These are phyloP conservation scores for Fusarium tricinctum DNA, from an alignment of 2,329 filamentous ascomycete species.

Conservation along the genomic window DNA sequence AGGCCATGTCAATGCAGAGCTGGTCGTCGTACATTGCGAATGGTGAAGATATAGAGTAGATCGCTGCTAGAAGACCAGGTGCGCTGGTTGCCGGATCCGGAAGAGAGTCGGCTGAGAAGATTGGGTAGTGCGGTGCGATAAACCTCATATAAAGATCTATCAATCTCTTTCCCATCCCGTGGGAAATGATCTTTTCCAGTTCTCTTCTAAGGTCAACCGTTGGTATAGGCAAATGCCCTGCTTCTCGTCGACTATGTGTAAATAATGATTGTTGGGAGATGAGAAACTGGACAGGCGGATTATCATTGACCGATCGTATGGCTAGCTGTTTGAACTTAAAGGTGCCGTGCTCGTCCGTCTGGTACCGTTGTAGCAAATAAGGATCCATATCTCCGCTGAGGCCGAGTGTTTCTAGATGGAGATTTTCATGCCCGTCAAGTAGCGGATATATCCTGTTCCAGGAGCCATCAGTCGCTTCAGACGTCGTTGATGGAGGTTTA, in stretches of 20 bases:
- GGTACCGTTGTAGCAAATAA: neutral
- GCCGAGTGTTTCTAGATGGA: constrained; percentile 7
- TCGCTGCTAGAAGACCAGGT: neutral
- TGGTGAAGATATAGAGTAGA: neutral
- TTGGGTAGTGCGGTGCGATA: constrained; percentile 1
- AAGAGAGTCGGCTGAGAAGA: neutral
- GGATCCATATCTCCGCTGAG: constrained; percentile 14
- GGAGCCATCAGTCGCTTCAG: accelerated
- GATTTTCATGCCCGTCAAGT: neutral
- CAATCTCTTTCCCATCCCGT: neutral
- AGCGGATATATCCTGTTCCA: accelerated
- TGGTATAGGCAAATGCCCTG: neutral
- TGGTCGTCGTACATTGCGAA: constrained; percentile 16
- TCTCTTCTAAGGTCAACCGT: neutral
- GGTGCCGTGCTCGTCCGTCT: neutral
- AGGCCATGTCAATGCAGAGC: constrained; percentile 16
- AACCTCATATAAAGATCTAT: neutral
- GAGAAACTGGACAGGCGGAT: neutral
- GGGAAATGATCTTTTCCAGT: neutral
- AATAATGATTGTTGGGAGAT: neutral
- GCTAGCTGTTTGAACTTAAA: constrained; percentile 15
- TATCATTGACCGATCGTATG: neutral
- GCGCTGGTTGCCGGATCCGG: neutral
- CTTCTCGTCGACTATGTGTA: constrained; percentile 1
- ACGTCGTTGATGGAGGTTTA: accelerated